Base-by-base conservation (phyloP, 1,284 basidiomycete species). In the Somion occarium region DNA sequence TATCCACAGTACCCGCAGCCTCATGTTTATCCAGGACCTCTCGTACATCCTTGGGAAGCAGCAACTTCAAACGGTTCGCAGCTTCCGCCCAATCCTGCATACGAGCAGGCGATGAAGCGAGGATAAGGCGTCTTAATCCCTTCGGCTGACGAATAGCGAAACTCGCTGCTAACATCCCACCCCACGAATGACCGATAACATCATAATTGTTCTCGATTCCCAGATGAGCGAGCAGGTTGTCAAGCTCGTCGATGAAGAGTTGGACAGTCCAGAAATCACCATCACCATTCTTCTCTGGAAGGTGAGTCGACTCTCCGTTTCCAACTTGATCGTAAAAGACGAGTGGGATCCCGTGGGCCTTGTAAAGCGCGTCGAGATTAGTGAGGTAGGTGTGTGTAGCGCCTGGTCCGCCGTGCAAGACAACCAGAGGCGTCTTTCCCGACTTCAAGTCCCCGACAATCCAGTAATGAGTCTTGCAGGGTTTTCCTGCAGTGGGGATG, bases 321-420 rank as follows among this genome's bases (percentile, higher is more conserved):
- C 78, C 79, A 41, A 79, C 56, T 59, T 79, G 78, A 57, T 79
- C 79, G 59, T 80, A 79, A 50, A 80, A 56, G 41, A 80, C 56
- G 55, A 80, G 62, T 0, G 75, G 75, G 38, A 73, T 68, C 34
- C 44, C 44, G 53, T 59, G 38, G 1, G 34, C 51, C 43, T 48
- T 22, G 30, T 50, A 42, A 51, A 74, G 65, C 34, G 72, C 65
- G 46, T 53, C 54, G 50, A 73, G 59, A n/a, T 68, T 65, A 41
- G 69, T 59, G 51, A 80, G 55, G 59, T 78, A 78, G 48, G 69
- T 60, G 51, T 76, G 70, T 1, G 66, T 60, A 25, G 69, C 48
- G 15, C 77, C 78, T 0, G 75, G 75, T 0, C 75, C 73, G 19
- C 75, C 74, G 50, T 74, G 72, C 3, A 73, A 49, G 2, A 61